Conservation (phyloP, 495 filamentous ascomycete species). For the Hamigera avellanea region DNA sequence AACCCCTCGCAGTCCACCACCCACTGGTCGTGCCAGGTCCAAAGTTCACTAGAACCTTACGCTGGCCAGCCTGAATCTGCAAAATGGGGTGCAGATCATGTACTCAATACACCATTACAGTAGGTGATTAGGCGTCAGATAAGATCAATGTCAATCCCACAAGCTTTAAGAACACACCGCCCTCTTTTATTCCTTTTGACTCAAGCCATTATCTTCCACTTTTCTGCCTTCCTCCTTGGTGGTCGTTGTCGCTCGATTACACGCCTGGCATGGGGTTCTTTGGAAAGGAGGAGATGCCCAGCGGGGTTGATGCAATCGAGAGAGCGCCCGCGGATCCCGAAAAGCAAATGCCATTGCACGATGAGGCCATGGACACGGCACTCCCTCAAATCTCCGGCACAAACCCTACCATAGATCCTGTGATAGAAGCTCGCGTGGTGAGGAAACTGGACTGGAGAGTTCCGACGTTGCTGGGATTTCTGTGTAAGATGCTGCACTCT, state of each 20-base stretch:
- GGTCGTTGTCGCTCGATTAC: background rate
- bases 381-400: no score
- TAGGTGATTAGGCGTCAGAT: no score
- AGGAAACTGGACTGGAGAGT: constrained; percentile 47
- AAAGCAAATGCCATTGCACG: constrained; percentile 16
- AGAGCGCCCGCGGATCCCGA: constrained; percentile 18
- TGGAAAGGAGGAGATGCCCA: constrained; percentile 11
- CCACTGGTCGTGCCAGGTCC: no score
- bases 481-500: constrained; percentile 31
- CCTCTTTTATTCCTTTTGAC: no score
- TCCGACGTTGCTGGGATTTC: constrained; percentile 37
- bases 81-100: no score
- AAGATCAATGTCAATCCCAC: no score
- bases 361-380: constrained; percentile 12
- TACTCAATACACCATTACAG: no score
- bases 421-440: constrained; percentile 42
- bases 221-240: background rate
- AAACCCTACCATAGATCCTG: constrained; percentile 38
- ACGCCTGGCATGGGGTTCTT: constrained; percentile 17
- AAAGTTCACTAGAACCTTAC: no score
- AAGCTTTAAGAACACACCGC: no score
- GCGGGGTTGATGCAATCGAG: constrained; percentile 10
- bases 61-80: no score
- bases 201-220: no score
- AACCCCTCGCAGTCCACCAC: no score